These are phyloP conservation scores for Ophiocordyceps sinensis DNA, from an alignment of 2,329 filamentous ascomycete species.

Conservation along the genomic window DNA sequence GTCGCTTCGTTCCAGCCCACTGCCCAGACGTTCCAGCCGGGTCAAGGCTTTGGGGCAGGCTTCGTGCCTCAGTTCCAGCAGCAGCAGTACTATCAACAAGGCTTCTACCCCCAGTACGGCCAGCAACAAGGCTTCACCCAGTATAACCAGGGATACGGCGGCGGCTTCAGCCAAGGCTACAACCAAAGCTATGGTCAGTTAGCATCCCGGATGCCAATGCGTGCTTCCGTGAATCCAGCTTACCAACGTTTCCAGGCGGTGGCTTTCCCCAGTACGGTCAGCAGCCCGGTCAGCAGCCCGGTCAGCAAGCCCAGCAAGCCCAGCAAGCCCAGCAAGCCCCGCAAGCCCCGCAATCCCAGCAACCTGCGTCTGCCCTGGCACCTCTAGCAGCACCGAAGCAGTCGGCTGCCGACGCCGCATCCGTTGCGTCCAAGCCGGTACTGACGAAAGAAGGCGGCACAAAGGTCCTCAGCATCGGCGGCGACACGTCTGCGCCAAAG, in stretches of 20 bases:
- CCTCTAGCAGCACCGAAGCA: conserved; percentile 23
- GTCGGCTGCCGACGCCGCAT: conserved; percentile 17
- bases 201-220: background rate
- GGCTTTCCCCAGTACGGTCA: conserved; percentile 40
- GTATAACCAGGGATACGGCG: conserved; percentile 40
- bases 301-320: conserved; percentile 28
- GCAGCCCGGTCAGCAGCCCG: conserved; percentile 24
- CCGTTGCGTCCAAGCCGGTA: conserved; percentile 36
- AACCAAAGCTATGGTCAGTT: conserved; percentile 28
- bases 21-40: conserved; percentile 56
- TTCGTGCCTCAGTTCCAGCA: conserved; percentile 43
- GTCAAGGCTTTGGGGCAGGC: conserved; percentile 48
- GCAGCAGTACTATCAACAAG: conserved; percentile 33
- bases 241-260: conserved; percentile 21
- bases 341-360: conserved; percentile 24
- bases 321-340: conserved; percentile 24
- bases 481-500: conserved; percentile 38
- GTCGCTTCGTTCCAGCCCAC: conserved; percentile 59
- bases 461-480: conserved; percentile 58
- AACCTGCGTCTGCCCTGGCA: conserved; percentile 27
- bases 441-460: conserved; percentile 39
- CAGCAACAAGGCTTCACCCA: conserved; percentile 33
- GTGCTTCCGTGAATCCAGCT: background rate
- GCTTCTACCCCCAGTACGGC: conserved; percentile 46
- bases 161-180: conserved; percentile 34